These are phyloP conservation scores for Magnusiomyces suaveolens DNA, from an alignment of 1,139 yeast genomes.

Conservation along the genomic window DNA sequence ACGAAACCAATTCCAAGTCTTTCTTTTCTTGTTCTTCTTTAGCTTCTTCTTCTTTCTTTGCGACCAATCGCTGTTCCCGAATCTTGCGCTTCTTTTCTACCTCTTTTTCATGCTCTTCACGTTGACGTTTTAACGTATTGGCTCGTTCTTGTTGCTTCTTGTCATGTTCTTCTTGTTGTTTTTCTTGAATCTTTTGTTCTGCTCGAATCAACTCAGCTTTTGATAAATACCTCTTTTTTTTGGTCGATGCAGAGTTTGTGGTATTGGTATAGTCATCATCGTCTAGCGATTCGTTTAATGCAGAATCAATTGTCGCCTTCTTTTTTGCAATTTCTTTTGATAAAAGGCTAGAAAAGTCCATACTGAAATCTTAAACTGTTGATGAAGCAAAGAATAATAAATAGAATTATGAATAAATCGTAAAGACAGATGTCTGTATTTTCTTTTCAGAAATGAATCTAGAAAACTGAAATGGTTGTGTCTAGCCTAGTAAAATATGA, in stretches of 20 bases:
- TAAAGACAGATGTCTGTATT: too few species aligned
- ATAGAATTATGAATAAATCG: too few species aligned
- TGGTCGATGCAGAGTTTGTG: slow-evolving; percentile 1
- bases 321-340: slow-evolving; percentile 30
- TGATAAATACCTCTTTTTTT: slow-evolving; percentile 16
- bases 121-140: slow-evolving; percentile 22
- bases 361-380: too few species aligned
- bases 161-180: slow-evolving; percentile 16
- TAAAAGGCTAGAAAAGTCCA: slow-evolving; percentile 30
- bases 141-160: slow-evolving; percentile 18
- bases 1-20: slow-evolving; percentile 13
- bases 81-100: slow-evolving; percentile 16
- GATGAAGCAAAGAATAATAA: too few species aligned
- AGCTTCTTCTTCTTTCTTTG: slow-evolving; percentile 14
- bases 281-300: background rate
- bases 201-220: slow-evolving; percentile 22
- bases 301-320: slow-evolving; percentile 15
- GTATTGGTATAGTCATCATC: slow-evolving; percentile 1
- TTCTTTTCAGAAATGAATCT: too few species aligned
- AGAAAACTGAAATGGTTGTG: too few species aligned
- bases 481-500: too few species aligned
- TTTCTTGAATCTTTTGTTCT: slow-evolving; percentile 22
- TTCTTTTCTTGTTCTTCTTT: slow-evolving; percentile 13
- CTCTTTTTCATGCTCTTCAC: slow-evolving; percentile 24
- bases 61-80: background rate